Evolutionary conservation across 2,329 filamentous ascomycete genomes (phyloP).

Genomic region (Elsinoe arachidis): DNA sequence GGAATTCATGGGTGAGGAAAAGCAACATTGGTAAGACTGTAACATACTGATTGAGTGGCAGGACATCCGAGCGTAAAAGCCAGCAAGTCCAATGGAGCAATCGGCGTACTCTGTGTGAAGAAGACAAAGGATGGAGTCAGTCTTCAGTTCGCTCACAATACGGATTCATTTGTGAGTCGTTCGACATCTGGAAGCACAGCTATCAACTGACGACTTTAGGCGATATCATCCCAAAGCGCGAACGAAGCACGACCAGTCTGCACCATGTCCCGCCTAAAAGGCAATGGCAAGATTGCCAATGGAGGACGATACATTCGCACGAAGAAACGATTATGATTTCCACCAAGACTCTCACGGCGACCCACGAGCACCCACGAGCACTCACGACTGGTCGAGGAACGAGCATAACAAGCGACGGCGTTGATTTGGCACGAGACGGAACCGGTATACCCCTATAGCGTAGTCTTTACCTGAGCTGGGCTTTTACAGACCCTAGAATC

Average conservation of each 20-base stretch:
- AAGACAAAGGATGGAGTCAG: slow-evolving; percentile 67
- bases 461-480: slow-evolving; percentile 8
- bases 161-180: slow-evolving; percentile 59
- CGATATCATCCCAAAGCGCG: slow-evolving; percentile 79
- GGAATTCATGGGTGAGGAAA: slow-evolving; percentile 71
- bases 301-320: slow-evolving; percentile 32
- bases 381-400: neutral
- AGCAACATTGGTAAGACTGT: neutral
- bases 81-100: slow-evolving; percentile 75
- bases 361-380: neutral
- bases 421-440: neutral
- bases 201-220: slow-evolving; percentile 32
- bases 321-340: neutral
- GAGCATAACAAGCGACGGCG: neutral
- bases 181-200: neutral
- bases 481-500: slow-evolving; percentile 7
- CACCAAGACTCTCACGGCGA: neutral
- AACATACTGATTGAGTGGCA: slow-evolving; percentile 20
- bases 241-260: slow-evolving; percentile 66
- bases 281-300: slow-evolving; percentile 44
- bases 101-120: slow-evolving; percentile 86
- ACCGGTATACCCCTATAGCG: slow-evolving; percentile 11
- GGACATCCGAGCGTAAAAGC: slow-evolving; percentile 71
- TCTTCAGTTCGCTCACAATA: slow-evolving; percentile 94
- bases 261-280: slow-evolving; percentile 73